These are phyloP conservation scores for Dactylorhiza incarnata DNA, from an alignment of 106 monocot genomes.

Conservation along the genomic window DNA sequence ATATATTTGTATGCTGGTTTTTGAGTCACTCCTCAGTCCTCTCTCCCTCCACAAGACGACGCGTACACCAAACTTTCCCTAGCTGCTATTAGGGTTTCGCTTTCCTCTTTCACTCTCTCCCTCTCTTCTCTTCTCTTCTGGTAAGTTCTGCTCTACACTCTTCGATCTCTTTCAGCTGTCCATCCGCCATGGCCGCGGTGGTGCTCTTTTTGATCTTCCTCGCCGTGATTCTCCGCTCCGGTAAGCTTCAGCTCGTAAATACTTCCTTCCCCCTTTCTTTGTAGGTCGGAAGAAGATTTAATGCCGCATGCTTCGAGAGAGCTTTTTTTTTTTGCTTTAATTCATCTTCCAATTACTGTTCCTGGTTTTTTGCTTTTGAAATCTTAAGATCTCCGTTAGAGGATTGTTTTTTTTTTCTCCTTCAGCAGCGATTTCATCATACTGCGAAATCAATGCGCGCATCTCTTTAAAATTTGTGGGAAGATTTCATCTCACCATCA, in stretches of 20 bases:
- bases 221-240: conserved; percentile 22
- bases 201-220: conserved; percentile 15
- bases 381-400: too few species aligned
- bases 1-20: too few species aligned
- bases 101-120: neutral
- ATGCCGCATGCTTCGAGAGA: neutral
- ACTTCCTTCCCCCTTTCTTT: neutral
- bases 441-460: neutral
- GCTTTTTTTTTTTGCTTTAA: neutral
- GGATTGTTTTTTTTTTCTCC: too few species aligned
- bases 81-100: neutral
- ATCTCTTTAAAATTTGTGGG: neutral
- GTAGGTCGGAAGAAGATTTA: neutral
- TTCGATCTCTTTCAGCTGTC: neutral
- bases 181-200: conserved; percentile 8
- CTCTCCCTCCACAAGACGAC: too few species aligned
- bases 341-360: neutral
- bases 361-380: neutral
- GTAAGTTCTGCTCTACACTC: neutral
- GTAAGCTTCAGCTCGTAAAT: conserved; percentile 6
- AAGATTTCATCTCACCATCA: neutral
- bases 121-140: neutral
- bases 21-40: too few species aligned
- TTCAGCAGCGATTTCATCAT: neutral
- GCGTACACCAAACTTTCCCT: too few species aligned